phyloP scores from a whole-genome alignment of 2,329 filamentous ascomycete species.

The Claviceps citrina region DNA sequence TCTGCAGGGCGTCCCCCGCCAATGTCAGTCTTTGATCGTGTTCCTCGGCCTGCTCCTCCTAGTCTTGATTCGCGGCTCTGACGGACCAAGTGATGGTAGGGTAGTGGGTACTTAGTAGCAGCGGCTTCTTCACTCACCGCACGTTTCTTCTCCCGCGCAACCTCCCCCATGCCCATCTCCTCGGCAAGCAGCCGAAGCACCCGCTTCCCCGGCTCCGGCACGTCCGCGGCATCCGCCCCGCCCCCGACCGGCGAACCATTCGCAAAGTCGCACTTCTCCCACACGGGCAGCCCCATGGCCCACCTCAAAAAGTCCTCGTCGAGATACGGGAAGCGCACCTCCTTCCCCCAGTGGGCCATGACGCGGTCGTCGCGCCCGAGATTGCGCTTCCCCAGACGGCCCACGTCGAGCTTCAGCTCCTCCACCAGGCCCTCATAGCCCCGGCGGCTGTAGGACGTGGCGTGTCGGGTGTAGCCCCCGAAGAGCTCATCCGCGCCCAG shows the following conservation, averaged over 20 bases:
- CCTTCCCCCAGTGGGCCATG: constrained; percentile 75
- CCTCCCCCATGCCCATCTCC: constrained; percentile 52
- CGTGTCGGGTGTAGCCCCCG: constrained; percentile 78
- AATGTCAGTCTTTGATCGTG: not conserved
- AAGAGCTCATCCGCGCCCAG: constrained; percentile 94
- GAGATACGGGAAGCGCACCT: constrained; percentile 79
- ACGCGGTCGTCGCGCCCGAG: constrained; percentile 85
- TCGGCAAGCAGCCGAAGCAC: constrained; percentile 63
- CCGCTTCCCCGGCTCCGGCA: constrained; percentile 59
- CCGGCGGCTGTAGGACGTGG: constrained; percentile 52
- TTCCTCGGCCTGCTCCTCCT: not conserved
- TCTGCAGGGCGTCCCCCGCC: constrained; percentile 34
- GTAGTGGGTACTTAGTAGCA: too few species aligned
- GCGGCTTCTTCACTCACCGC: constrained; percentile 11
- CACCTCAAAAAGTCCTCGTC: constrained; percentile 77
- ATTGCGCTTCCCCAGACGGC: constrained; percentile 80
- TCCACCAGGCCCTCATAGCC: constrained; percentile 60
- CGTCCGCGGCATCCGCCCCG: not conserved
- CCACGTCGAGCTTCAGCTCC: constrained; percentile 74
- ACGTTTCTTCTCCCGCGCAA: constrained; percentile 71
- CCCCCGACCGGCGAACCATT: constrained; percentile 16
- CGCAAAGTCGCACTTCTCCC: constrained; percentile 82
- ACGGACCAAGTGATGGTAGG: too few species aligned
- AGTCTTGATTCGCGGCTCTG: too few species aligned
- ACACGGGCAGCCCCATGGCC: constrained; percentile 58